These are phyloP conservation scores for Vitis cinerea DNA, from an alignment of 164 flowering plant species.

Conservation along the genomic window DNA sequence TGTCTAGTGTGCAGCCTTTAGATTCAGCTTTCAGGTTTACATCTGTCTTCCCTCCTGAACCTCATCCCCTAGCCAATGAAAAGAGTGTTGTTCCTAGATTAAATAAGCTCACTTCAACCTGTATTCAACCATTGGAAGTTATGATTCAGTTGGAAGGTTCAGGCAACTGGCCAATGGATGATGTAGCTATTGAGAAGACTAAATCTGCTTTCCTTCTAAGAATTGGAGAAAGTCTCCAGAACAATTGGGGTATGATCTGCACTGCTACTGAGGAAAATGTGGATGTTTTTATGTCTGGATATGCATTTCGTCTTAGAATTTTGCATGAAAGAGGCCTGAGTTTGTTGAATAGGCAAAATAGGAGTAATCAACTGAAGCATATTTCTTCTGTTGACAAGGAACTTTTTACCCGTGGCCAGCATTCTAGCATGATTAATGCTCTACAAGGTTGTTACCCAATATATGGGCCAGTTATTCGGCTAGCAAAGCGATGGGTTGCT, in stretches of 20 bases:
- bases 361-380: constrained; percentile 28
- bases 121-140: constrained; percentile 77
- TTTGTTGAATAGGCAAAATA: too few species aligned
- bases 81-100: too few species aligned
- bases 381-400: constrained; percentile 54
- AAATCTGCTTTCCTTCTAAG: constrained; percentile 81
- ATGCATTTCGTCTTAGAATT: too few species aligned
- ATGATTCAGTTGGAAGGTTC: constrained; percentile 99
- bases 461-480: constrained; percentile 89
- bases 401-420: constrained; percentile 70
- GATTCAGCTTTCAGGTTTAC: too few species aligned
- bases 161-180: constrained; percentile 94
- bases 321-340: too few species aligned
- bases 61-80: too few species aligned
- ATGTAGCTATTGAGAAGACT: constrained; percentile 78
- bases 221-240: constrained; percentile 90
- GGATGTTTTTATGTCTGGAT: too few species aligned
- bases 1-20: too few species aligned
- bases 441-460: constrained; percentile 68
- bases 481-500: constrained; percentile 95
- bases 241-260: constrained; percentile 56
- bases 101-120: constrained; percentile 22
- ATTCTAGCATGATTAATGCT: constrained; percentile 94
- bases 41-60: too few species aligned
- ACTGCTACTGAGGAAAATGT: constrained; percentile 33